A percentile compares a stretch with the other conserved stretches of the same genome.
These are phyloP conservation scores for Ganoderma leucocontextum DNA, from an alignment of 1,284 basidiomycete genomes.

Conservation along the genomic window DNA sequence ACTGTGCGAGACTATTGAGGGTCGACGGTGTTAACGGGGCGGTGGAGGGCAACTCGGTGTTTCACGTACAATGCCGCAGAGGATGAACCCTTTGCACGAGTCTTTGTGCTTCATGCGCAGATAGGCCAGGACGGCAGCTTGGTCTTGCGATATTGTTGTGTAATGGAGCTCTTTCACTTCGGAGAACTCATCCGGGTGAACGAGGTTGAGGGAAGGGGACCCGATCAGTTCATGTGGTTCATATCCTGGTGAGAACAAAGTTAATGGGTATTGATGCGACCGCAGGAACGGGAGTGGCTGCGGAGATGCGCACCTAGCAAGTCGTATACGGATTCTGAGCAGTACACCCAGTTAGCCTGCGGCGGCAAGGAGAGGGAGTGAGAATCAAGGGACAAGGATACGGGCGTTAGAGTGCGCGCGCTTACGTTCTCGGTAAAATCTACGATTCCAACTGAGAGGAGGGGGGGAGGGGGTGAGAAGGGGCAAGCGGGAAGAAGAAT, in stretches of 20 bases:
- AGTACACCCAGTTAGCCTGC: conserved; percentile 75
- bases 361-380: conserved; percentile 14
- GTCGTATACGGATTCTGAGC: conserved; percentile 74
- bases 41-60: neutral
- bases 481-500: neutral
- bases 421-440: conserved; percentile 76
- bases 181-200: conserved; percentile 77
- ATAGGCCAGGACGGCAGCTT: conserved; percentile 78
- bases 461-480: conserved; percentile 21
- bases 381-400: conserved; percentile 21
- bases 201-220: conserved; percentile 69
- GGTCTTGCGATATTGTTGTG: conserved; percentile 77
- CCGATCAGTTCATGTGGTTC: conserved; percentile 75
- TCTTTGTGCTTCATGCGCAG: conserved; percentile 79
- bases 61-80: conserved; percentile 71
- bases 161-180: conserved; percentile 71
- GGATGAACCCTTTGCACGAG: conserved; percentile 72
- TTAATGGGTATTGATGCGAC: conserved; percentile 7
- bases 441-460: conserved; percentile 67
- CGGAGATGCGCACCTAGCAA: conserved; percentile 62
- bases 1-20: conserved; percentile 59
- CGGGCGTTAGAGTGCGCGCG: conserved; percentile 32
- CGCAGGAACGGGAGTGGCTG: neutral
- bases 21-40: conserved; percentile 19
- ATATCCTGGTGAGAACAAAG: conserved; percentile 55